A percentile compares a stretch with the other conserved stretches of the same genome.
Conservation (phyloP, 352 stramenopile genomes). For the Globisporangium lucens region DNA sequence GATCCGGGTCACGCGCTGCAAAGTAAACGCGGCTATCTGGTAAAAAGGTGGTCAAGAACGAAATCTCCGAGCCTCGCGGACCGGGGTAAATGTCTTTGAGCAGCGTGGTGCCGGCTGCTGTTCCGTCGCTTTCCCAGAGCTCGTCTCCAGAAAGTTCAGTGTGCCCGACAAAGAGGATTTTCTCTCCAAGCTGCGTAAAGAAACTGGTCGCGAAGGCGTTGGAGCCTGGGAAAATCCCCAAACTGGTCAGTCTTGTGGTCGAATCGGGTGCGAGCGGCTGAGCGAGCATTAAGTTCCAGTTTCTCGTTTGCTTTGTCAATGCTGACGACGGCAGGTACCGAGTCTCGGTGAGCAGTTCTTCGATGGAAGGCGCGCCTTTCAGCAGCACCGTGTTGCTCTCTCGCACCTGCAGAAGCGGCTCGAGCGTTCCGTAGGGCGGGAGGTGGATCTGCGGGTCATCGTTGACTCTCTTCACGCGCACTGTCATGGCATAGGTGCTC, state of each 20-base stretch:
- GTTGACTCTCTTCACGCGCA: constrained; percentile 36
- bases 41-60: constrained; percentile 49
- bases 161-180: constrained; percentile 35
- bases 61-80: constrained; percentile 22
- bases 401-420: constrained; percentile 36
- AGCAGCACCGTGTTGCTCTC: constrained; percentile 40
- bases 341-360: constrained; percentile 5
- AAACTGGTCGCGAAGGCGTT: constrained; percentile 19
- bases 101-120: constrained; percentile 45
- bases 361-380: constrained; percentile 28
- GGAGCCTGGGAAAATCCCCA: constrained; percentile 19
- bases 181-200: constrained; percentile 16
- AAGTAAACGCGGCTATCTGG: constrained; percentile 78
- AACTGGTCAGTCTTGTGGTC: constrained; percentile 16
- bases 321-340: neutral
- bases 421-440: constrained; percentile 32
- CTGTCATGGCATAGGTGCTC: constrained; percentile 30
- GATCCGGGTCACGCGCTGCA: constrained; percentile 59
- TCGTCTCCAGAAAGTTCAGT: constrained; percentile 34
- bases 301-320: neutral
- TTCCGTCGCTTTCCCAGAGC: constrained; percentile 82
- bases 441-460: constrained; percentile 37
- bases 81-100: constrained; percentile 69
- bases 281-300: constrained; percentile 31
- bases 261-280: constrained; percentile 25